Percentiles rank a stretch among this genome's conserved stretches.
These are phyloP conservation scores for Rhododendron mucronatum DNA, from an alignment of 148 eudicot species.

Conservation along the genomic window DNA sequence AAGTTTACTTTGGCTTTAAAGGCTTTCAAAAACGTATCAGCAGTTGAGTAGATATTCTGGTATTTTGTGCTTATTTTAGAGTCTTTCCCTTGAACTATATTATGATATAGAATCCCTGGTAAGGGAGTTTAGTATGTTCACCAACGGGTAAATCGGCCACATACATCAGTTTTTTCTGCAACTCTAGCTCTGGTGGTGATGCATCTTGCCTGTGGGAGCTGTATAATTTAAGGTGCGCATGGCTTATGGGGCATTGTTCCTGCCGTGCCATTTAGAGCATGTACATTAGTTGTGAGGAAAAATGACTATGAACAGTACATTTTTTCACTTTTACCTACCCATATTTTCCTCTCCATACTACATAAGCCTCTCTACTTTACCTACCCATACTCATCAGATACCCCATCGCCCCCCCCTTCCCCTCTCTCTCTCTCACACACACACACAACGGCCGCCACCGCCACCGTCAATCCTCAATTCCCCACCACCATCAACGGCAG, in stretches of 20 bases:
- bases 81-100: constrained; percentile 19
- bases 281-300: no score
- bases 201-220: constrained; percentile 67
- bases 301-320: no score
- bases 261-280: constrained; percentile 21
- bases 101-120: constrained; percentile 57
- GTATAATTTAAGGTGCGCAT: constrained; percentile 88
- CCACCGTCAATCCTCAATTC: no score
- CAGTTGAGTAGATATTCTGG: constrained; percentile 70
- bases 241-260: constrained; percentile 93
- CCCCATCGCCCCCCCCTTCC: no score
- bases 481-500: no score
- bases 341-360: no score
- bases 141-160: constrained; percentile 59
- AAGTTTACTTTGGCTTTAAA: constrained; percentile 50
- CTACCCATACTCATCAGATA: no score
- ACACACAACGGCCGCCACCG: no score
- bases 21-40: constrained; percentile 62
- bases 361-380: no score
- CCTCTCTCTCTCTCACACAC: no score
- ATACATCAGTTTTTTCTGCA: constrained; percentile 44
- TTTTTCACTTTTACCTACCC: no score
- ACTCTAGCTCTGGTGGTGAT: constrained; percentile 74
- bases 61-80: constrained; percentile 37
- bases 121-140: constrained; percentile 58